These are phyloP conservation scores for Maudiozyma turicensis DNA, from an alignment of 805 yeast genomes.

Conservation along the genomic window DNA sequence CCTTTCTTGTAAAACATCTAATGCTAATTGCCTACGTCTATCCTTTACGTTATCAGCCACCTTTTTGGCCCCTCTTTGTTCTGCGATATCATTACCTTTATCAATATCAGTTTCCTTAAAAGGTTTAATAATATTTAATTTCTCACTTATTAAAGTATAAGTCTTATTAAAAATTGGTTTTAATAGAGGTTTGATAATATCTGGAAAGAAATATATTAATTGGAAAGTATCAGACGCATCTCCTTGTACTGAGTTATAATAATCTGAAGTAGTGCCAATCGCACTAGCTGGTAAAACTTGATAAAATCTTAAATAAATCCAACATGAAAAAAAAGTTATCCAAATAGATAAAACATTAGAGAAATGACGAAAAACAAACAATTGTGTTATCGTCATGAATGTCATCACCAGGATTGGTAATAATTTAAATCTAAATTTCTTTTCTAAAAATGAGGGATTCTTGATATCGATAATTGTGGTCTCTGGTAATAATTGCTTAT, in stretches of 20 bases:
- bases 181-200: slow-evolving; percentile 40
- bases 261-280: slow-evolving; percentile 12
- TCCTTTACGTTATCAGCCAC: slow-evolving; percentile 41
- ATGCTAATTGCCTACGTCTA: slow-evolving; percentile 67
- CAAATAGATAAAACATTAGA: slow-evolving; percentile 43
- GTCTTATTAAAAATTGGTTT: slow-evolving; percentile 39
- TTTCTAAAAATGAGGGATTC: slow-evolving; percentile 31
- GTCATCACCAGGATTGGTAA: slow-evolving; percentile 42
- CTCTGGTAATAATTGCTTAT: slow-evolving; percentile 58
- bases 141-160: slow-evolving; percentile 31
- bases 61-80: slow-evolving; percentile 37
- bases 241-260: slow-evolving; percentile 33
- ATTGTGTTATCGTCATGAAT: slow-evolving; percentile 25
- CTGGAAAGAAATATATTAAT: slow-evolving; percentile 78
- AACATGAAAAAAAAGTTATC: slow-evolving; percentile 55
- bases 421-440: slow-evolving; percentile 49
- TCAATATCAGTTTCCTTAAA: slow-evolving; percentile 64
- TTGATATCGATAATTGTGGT: slow-evolving; percentile 42
- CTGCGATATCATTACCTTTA: slow-evolving; percentile 63
- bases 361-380: slow-evolving; percentile 32
- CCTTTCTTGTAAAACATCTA: slow-evolving; percentile 64
- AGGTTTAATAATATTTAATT: slow-evolving; percentile 43
- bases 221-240: slow-evolving; percentile 89
- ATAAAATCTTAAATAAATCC: slow-evolving; percentile 71
- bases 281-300: slow-evolving; percentile 37